Evolutionary conservation across 2,329 filamentous ascomycete species (phyloP).

Genomic region (Metarhizium guizhouense): DNA sequence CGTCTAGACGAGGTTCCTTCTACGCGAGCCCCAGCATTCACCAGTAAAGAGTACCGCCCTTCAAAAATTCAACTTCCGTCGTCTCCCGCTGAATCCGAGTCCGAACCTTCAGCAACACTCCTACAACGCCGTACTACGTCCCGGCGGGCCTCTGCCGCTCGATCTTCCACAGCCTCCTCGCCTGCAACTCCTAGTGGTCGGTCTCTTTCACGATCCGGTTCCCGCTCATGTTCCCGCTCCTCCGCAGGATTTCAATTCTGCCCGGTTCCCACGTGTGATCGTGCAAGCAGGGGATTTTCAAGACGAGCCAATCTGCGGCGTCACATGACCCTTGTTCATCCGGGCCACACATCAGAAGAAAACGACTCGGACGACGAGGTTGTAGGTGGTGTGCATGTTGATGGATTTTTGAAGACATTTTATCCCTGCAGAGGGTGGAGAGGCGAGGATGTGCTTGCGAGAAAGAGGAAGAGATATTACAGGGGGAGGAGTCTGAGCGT

Average conservation of each 20-base stretch:
- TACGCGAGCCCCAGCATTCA: slow-evolving; percentile 13
- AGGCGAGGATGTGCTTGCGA: slow-evolving; percentile 21
- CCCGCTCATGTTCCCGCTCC: slow-evolving; percentile 19
- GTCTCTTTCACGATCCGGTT: slow-evolving; percentile 7
- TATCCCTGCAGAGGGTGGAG: slow-evolving; percentile 39
- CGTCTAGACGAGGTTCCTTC: slow-evolving; percentile 34
- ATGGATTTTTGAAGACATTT: slow-evolving; percentile 56
- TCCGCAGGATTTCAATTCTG: slow-evolving; percentile 27
- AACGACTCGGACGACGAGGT: slow-evolving; percentile 43
- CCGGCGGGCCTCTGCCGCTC: slow-evolving; percentile 2
- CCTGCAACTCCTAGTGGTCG: slow-evolving; percentile 3
- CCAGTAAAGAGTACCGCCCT: slow-evolving; percentile 20
- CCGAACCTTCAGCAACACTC: slow-evolving; percentile 16
- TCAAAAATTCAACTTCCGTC: slow-evolving; percentile 16
- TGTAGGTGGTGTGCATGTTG: slow-evolving; percentile 55
- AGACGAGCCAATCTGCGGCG: slow-evolving; percentile 26
- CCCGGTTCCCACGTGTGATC: slow-evolving; percentile 26
- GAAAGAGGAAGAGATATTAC: slow-evolving; percentile 20
- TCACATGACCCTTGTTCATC: slow-evolving; percentile 30
- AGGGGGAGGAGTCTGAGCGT: slow-evolving; percentile 10
- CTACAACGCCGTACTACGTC: slow-evolving; percentile 20
- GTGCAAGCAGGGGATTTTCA: slow-evolving; percentile 26
- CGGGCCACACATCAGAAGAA: slow-evolving; percentile 25
- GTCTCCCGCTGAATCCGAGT: slow-evolving; percentile 13
- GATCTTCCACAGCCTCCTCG: slow-evolving; percentile 9